These are phyloP conservation scores for Ceratorhiza oryzae-sativae DNA, from an alignment of 1,284 basidiomycete genomes.

Conservation along the genomic window DNA sequence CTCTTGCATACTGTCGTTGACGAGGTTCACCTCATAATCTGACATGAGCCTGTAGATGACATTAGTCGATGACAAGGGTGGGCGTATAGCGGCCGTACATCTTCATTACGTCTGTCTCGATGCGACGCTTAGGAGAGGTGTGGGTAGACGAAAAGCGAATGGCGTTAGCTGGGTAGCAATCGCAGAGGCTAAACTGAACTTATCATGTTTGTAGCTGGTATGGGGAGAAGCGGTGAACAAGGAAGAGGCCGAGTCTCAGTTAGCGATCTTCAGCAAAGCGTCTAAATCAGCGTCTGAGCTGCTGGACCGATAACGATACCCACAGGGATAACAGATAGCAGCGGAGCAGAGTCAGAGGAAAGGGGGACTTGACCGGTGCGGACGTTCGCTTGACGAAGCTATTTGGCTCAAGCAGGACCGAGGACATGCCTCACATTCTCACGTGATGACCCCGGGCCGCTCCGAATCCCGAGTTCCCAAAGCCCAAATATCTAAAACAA, in stretches of 20 bases:
- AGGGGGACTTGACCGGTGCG: conserved; percentile 7
- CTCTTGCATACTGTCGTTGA: conserved; percentile 99
- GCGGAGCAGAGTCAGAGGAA: conserved; percentile 10
- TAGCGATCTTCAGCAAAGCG: conserved; percentile 39
- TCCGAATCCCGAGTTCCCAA: conserved; percentile 24
- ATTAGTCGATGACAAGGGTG: conserved; percentile 5
- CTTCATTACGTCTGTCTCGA: conserved; percentile 99
- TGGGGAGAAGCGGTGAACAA: conserved; percentile 35
- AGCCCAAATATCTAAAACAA: conserved; percentile 10
- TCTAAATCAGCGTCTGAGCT: conserved; percentile 35
- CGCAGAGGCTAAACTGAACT: conserved; percentile 14
- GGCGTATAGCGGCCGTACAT: conserved; percentile 65
- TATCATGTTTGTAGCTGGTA: conserved; percentile 37
- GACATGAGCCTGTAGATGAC: conserved; percentile 82
- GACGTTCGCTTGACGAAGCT: conserved; percentile 14
- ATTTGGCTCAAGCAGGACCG: conserved; percentile 31
- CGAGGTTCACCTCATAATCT: conserved; percentile 94
- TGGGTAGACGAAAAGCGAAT: conserved; percentile 47
- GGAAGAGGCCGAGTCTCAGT: conserved; percentile 39
- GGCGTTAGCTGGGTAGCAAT: conserved; percentile 34
- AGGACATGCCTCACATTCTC: conserved; percentile 29
- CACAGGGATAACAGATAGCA: conserved; percentile 8
- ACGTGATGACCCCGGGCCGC: conserved; percentile 28
- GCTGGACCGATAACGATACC: conserved; percentile 9
- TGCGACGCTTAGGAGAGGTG: conserved; percentile 86